phyloP scores from a whole-genome alignment of 2,329 filamentous ascomycete genomes.

The Xylariaceae sp. region DNA sequence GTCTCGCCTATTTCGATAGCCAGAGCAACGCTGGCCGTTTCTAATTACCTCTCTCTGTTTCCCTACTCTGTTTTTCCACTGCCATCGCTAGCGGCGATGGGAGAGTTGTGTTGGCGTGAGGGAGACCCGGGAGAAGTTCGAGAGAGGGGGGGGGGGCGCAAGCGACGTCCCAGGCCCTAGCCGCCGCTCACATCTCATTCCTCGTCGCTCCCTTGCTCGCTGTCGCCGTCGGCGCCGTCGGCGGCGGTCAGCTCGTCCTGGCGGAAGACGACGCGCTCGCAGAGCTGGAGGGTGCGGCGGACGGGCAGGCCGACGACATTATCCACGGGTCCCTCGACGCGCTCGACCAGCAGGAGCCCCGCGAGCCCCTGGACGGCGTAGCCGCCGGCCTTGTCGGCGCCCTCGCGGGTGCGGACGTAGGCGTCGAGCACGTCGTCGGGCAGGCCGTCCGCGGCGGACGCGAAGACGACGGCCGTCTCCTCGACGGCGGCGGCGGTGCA shows the following conservation, averaged over 20 bases:
- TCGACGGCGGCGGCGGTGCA: constrained; percentile 73
- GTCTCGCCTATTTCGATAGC: too few species aligned
- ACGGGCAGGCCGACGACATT: constrained; percentile 91
- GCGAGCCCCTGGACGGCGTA: constrained; percentile 91
- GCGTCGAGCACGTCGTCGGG: constrained; percentile 73
- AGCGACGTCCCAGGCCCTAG: too few species aligned
- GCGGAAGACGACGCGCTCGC: constrained; percentile 78
- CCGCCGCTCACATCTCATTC: constrained; percentile 13
- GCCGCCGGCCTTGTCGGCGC: constrained; percentile 90
- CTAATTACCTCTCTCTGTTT: too few species aligned
- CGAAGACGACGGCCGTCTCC: constrained; percentile 88
- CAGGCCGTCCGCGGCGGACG: constrained; percentile 48
- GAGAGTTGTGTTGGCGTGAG: too few species aligned
- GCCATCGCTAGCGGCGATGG: too few species aligned
- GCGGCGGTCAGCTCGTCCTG: too few species aligned
- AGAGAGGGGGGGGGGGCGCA: too few species aligned
- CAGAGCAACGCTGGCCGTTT: too few species aligned
- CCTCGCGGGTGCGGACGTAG: constrained; percentile 80
- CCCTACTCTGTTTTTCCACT: too few species aligned
- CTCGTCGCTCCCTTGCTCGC: constrained; percentile 6
- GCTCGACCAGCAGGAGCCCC: constrained; percentile 78
- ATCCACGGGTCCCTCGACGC: constrained; percentile 82
- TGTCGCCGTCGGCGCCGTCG: constrained; percentile 45
- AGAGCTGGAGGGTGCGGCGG: constrained; percentile 66
- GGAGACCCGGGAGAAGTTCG: too few species aligned